Base-by-base conservation (phyloP, 176 grass and related monocot genomes). In the Ensete glaucum region DNA sequence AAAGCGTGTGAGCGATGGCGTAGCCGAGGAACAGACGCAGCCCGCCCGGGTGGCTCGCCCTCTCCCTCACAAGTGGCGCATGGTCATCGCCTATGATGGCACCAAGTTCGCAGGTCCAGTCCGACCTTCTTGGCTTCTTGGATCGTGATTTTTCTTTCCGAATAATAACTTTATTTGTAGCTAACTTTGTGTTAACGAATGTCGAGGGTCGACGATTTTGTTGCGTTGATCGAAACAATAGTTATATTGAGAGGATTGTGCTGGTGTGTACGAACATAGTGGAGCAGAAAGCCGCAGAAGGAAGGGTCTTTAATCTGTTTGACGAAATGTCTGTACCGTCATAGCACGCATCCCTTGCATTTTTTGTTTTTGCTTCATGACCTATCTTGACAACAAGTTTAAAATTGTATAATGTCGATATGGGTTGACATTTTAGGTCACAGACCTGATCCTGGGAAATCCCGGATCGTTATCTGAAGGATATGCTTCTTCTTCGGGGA, bases 81-180 rank as follows among this genome's bases (percentile, higher is more conserved):
- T 97, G 82, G 85, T 97, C 75, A 87, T 97, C 69, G 69, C 93
- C 51, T 93, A 97, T 63, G 93, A 97, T 62, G 93, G 93, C 23
- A 90, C 85, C 67, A 97, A 87, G 67, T 97, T 90, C 63, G 84
- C 92, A 93, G 93, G 90, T 97, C 53, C 8, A 49, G 9, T 62
- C 9, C 72, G 72, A 19, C 20, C 60, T 76, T 76, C 22, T 57
- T 59, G 6, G 22, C 52, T 72, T 48, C 34, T 72, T 66, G 29
- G 50, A 71, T 67, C 20, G 21, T 72, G 52, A 15, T 43, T 43
- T 43, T 43, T 53, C 21, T 73, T 62, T 16, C 27, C 43, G 11
- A 66, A 52, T 73, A 43, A 43, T 43, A 43, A 43, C 21, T 26
- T 25, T 16, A 11, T 52, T 23, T 23, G n/a, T n/a, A 52, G 8